Evolutionary conservation across 176 grass and related monocot genomes (phyloP).

Genomic region (Bothriochloa decipiens): DNA sequence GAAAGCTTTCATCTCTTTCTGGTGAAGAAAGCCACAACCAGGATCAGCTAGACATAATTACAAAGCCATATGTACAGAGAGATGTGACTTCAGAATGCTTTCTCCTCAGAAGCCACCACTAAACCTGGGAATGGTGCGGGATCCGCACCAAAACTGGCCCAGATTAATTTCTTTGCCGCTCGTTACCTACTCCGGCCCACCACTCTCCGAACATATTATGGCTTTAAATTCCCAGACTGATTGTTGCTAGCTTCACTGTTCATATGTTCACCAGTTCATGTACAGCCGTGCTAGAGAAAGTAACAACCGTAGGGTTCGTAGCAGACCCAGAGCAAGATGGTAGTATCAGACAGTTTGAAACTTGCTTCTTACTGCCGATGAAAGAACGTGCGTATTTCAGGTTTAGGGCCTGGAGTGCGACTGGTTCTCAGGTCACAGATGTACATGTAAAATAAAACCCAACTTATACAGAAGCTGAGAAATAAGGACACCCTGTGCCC

Average conservation of each 20-base stretch:
- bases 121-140: too few species aligned
- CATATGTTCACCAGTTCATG: not conserved
- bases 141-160: too few species aligned
- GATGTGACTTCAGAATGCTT: not conserved
- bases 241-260: not conserved
- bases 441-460: too few species aligned
- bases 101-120: not conserved
- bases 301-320: not conserved
- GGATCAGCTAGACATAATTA: not conserved
- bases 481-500: too few species aligned
- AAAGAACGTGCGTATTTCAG: too few species aligned
- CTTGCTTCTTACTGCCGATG: too few species aligned
- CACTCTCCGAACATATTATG: not conserved
- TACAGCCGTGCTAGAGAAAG: not conserved
- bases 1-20: not conserved
- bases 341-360: too few species aligned
- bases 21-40: not conserved
- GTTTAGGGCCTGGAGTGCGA: too few species aligned
- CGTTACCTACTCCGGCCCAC: not conserved
- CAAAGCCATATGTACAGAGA: not conserved
- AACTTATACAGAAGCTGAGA: too few species aligned
- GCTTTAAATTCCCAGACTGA: not conserved
- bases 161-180: too few species aligned
- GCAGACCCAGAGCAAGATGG: too few species aligned
- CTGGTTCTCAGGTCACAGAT: too few species aligned